Conservation (phyloP, 2,329 filamentous ascomycete genomes). For the Stemphylium lycopersici region DNA sequence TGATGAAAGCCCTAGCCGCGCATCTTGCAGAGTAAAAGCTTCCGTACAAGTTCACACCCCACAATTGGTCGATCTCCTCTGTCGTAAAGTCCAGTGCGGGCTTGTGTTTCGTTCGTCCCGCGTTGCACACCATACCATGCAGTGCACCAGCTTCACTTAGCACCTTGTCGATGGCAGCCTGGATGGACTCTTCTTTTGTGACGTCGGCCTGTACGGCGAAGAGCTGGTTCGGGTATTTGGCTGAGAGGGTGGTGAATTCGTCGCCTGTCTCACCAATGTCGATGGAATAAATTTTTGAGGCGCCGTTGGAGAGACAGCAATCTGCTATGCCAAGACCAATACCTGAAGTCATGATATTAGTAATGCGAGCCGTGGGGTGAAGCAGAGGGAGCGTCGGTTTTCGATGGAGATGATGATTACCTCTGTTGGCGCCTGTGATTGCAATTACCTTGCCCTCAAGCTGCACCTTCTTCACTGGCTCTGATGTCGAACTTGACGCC, state of each 20-base stretch:
- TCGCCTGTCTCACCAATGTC: conserved; percentile 53
- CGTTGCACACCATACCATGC: conserved; percentile 60
- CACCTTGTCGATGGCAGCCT: conserved; percentile 54
- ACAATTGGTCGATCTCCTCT: conserved; percentile 55
- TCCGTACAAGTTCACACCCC: conserved; percentile 55
- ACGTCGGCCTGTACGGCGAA: conserved; percentile 55
- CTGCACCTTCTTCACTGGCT: conserved; percentile 33
- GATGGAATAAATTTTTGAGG: conserved; percentile 54
- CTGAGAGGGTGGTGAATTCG: conserved; percentile 49
- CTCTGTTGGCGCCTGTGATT: conserved; percentile 41
- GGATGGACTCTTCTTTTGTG: conserved; percentile 55
- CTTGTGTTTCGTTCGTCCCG: conserved; percentile 60
- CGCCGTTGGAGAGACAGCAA: conserved; percentile 55
- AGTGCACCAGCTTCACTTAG: conserved; percentile 52
- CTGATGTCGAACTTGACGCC: conserved; percentile 19
- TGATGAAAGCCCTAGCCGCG: conserved; percentile 55
- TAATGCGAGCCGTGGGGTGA: background rate
- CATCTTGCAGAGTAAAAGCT: conserved; percentile 54
- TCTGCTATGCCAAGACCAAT: conserved; percentile 57
- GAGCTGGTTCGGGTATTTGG: conserved; percentile 51
- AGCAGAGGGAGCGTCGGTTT: too few species aligned
- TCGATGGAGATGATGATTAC: conserved; percentile 5
- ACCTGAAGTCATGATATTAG: conserved; percentile 21
- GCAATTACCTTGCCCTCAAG: conserved; percentile 37
- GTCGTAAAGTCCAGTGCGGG: conserved; percentile 58